phyloP scores from a whole-genome alignment of 768 basidiomycete species.

The Podaxis rugospora region DNA sequence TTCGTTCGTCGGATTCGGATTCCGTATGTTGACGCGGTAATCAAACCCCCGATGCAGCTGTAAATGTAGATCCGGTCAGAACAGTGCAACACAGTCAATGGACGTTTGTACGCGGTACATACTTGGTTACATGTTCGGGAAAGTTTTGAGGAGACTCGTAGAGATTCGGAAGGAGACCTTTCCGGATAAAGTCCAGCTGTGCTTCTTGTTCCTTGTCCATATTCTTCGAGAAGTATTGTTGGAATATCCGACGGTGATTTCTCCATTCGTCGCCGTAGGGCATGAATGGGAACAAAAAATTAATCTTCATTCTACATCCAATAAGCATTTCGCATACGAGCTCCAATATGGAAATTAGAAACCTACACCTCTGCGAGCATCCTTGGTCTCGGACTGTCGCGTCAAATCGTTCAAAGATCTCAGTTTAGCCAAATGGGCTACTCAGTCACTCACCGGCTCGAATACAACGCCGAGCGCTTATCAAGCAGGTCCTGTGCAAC shows the following conservation, averaged over 20 bases:
- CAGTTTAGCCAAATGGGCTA: background rate
- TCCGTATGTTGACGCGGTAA: background rate
- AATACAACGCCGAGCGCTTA: conserved; percentile 13
- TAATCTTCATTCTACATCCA: background rate
- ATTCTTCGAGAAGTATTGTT: conserved; percentile 1
- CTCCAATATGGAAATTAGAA: background rate
- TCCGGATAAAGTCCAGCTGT: conserved; percentile 11
- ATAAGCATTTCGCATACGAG: background rate
- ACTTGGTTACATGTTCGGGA: conserved; percentile 1
- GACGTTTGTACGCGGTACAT: background rate
- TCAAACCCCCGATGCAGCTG: background rate
- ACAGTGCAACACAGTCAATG: background rate
- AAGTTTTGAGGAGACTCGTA: background rate
- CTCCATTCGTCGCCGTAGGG: conserved; percentile 10
- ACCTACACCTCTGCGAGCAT: conserved; percentile 5
- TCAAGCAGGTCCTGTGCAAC: conserved; percentile 13
- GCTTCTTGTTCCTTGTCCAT: conserved; percentile 11
- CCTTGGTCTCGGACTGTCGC: background rate
- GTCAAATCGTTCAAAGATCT: background rate
- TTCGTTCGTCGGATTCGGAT: background rate
- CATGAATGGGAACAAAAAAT: conserved; percentile 6
- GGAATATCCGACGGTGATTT: conserved; percentile 11
- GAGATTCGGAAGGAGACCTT: conserved; percentile 4
- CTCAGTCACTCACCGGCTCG: conserved; percentile 8
- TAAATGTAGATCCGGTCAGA: background rate